Evolutionary conservation across 345 rosid genomes (phyloP).

Genomic region (Jatropha curcas): DNA sequence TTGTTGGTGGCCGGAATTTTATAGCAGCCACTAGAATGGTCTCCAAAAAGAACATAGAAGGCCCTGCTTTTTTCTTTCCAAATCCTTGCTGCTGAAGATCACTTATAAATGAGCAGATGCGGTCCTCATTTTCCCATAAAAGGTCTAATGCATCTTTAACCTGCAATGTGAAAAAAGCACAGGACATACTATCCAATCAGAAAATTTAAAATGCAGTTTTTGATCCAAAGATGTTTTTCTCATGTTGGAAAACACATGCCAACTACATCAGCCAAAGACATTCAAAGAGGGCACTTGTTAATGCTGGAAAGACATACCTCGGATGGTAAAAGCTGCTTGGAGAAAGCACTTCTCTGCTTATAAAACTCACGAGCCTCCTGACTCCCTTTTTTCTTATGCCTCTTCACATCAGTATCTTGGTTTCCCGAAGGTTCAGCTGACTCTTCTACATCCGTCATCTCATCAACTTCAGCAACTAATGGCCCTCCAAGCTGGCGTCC

Average conservation of each 20-base stretch:
- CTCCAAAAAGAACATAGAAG: conserved; percentile 76
- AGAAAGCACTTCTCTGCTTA: conserved; percentile 36
- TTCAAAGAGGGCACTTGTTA: conserved; percentile 1
- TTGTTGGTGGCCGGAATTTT: conserved; percentile 84
- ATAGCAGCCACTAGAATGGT: conserved; percentile 82
- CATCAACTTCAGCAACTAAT: conserved; percentile 36
- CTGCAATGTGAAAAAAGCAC: conserved; percentile 37
- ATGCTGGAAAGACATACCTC: conserved; percentile 50
- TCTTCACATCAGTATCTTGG: conserved; percentile 30
- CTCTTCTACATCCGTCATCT: conserved; percentile 37
- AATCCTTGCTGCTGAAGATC: conserved; percentile 65
- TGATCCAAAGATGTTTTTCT: not conserved
- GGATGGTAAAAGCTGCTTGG: conserved; percentile 63
- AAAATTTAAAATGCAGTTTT: conserved; percentile 15
- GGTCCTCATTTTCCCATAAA: conserved; percentile 84
- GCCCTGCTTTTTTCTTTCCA: conserved; percentile 41
- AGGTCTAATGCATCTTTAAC: conserved; percentile 54
- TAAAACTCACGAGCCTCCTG: conserved; percentile 32
- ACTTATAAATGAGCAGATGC: conserved; percentile 71
- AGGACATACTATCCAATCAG: not conserved
- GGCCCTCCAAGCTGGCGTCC: conserved; percentile 39
- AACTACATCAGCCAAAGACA: conserved; percentile 4
- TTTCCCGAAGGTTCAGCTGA: conserved; percentile 29
- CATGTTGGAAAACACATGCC: not conserved
- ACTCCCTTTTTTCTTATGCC: conserved; percentile 24